Evolutionary conservation across 2,329 filamentous ascomycete genomes (phyloP).

Genomic region (Apiospora malaysiana): DNA sequence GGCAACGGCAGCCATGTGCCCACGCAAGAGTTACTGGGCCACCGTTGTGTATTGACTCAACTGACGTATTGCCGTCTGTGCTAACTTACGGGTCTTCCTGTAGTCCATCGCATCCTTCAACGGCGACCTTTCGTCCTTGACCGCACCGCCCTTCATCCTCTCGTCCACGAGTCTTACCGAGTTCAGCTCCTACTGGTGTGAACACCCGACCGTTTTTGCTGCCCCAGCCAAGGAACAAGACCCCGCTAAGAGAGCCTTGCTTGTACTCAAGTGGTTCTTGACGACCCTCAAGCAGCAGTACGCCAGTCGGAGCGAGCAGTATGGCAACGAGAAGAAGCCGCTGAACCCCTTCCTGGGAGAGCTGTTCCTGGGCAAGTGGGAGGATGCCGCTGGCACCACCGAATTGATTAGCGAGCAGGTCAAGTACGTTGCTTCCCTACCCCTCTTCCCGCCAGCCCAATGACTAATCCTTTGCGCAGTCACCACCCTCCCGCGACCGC

Average conservation of each 20-base stretch:
- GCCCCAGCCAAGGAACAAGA: conserved; percentile 50
- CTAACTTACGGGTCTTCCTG: not conserved
- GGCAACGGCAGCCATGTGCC: not conserved
- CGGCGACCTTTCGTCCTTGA: conserved; percentile 58
- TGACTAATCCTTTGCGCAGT: conserved; percentile 34
- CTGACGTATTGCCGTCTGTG: not conserved
- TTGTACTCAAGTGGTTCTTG: conserved; percentile 55
- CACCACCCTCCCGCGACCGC: conserved; percentile 61
- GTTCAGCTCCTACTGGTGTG: conserved; percentile 56
- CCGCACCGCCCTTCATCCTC: conserved; percentile 56
- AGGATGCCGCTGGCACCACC: conserved; percentile 40
- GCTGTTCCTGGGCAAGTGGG: conserved; percentile 46
- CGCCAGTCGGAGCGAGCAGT: conserved; percentile 22
- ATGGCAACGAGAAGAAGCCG: conserved; percentile 56
- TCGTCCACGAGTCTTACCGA: conserved; percentile 55
- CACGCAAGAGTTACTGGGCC: not conserved
- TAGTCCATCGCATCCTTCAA: conserved; percentile 47
- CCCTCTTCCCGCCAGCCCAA: conserved; percentile 2
- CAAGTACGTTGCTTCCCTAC: conserved; percentile 21
- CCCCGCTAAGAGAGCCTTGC: conserved; percentile 47
- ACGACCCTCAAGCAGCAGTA: conserved; percentile 52
- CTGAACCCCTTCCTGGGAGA: conserved; percentile 56
- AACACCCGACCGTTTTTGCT: conserved; percentile 53
- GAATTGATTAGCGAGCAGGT: conserved; percentile 53
- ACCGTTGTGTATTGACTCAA: conserved; percentile 19